Conservation (phyloP, 2,329 filamentous ascomycete genomes). For the Aspergillus quadricinctus region DNA sequence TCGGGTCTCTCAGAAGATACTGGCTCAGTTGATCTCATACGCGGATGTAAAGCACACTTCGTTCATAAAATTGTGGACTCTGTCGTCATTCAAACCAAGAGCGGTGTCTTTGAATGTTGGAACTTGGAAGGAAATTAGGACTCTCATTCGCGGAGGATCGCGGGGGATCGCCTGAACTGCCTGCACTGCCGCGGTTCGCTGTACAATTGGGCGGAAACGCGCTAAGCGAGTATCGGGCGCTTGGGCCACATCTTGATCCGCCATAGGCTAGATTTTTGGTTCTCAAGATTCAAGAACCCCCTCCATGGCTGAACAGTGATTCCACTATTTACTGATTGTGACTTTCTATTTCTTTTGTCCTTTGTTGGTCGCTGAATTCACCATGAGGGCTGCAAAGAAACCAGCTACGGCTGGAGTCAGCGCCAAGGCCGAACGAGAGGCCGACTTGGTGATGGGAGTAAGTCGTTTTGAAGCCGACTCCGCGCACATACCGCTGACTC, state of each 20-base stretch:
- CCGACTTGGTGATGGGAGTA: conserved; percentile 53
- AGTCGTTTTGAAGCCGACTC: conserved; percentile 18
- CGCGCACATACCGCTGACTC: neutral
- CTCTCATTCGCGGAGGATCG: conserved; percentile 13
- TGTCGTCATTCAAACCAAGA: neutral
- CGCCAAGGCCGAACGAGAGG: conserved; percentile 39
- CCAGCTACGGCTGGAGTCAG: conserved; percentile 13
- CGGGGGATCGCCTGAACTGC: conserved; percentile 17
- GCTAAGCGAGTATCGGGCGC: conserved; percentile 29
- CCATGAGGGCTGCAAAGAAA: conserved; percentile 15
- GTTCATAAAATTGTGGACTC: neutral
- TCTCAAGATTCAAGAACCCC: conserved; percentile 2
- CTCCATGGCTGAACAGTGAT: neutral
- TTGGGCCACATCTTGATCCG: conserved; percentile 38
- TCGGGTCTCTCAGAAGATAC: conserved; percentile 2
- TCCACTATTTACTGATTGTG: neutral
- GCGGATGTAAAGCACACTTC: neutral
- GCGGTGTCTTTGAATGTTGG: neutral
- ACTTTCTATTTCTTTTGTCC: conserved; percentile 1
- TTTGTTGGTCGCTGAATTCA: neutral
- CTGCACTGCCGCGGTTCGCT: conserved; percentile 12
- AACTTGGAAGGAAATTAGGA: neutral
- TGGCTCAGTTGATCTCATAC: neutral
- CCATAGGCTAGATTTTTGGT: conserved; percentile 16
- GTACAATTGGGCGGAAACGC: conserved; percentile 18